Percentiles rank a stretch among this genome's conserved stretches.
Conservation (phyloP, 768 basidiomycete species). For the Tubosaeta brunneosetosa region DNA sequence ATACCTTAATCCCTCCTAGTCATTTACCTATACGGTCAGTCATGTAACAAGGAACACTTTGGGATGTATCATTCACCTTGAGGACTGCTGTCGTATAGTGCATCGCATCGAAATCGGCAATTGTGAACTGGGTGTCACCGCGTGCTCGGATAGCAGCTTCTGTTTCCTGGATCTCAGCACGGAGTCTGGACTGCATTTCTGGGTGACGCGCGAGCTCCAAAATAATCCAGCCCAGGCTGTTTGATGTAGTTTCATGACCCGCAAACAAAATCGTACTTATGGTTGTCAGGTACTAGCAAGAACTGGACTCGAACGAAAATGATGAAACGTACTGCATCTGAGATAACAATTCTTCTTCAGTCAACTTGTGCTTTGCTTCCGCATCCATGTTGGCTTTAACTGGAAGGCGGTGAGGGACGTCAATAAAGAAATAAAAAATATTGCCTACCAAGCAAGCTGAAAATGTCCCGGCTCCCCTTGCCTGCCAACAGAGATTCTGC, state of each 20-base stretch:
- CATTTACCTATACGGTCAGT: too few relatives aligned
- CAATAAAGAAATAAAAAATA: not conserved
- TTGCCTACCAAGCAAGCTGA: constrained; percentile 37
- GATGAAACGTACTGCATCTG: constrained; percentile 12
- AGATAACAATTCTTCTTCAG: constrained; percentile 8
- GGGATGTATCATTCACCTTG: constrained; percentile 14
- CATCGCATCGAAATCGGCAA: constrained; percentile 49
- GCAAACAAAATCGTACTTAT: constrained; percentile 45
- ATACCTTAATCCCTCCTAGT: constrained; percentile 36
- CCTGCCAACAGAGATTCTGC: constrained; percentile 10
- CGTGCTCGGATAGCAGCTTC: constrained; percentile 1
- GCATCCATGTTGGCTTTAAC: constrained; percentile 28
- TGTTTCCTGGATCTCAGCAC: constrained; percentile 27
- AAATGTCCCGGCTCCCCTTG: constrained; percentile 14
- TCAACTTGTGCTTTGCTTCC: constrained; percentile 22
- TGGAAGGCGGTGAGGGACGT: not conserved
- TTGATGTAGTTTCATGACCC: constrained; percentile 51
- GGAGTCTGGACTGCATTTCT: constrained; percentile 54
- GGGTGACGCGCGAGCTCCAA: constrained; percentile 58
- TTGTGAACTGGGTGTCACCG: constrained; percentile 1
- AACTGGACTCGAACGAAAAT: too few relatives aligned
- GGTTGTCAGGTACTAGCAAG: too few relatives aligned
- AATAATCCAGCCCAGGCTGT: constrained; percentile 30
- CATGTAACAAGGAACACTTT: too few relatives aligned
- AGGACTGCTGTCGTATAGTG: constrained; percentile 35